Evolutionary conservation across 2,329 filamentous ascomycete species (phyloP).

Genomic region (Sporothrix variecibatus): DNA sequence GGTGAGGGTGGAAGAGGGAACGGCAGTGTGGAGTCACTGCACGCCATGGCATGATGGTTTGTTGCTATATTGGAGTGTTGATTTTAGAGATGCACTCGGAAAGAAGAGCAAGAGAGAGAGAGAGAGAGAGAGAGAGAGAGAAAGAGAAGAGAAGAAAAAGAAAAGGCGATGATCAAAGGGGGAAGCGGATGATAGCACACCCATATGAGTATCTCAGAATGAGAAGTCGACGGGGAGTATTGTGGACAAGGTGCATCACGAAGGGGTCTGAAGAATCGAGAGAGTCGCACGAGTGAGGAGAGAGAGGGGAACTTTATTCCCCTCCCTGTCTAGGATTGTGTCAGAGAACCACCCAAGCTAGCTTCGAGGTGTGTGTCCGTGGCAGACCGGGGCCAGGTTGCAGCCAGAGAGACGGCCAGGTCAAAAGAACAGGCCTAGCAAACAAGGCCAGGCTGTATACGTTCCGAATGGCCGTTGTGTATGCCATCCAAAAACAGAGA

Average conservation of each 20-base stretch:
- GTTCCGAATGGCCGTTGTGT: background rate
- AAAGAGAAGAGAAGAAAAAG: background rate
- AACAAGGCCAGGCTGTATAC: background rate
- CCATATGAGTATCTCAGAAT: constrained; percentile 2
- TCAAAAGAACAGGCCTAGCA: background rate
- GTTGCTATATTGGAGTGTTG: background rate
- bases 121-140: background rate
- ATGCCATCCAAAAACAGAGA: constrained; percentile 12
- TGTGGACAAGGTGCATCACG: background rate
- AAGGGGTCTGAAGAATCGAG: background rate
- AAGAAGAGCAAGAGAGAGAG: background rate
- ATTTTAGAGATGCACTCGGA: background rate
- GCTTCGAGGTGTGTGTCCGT: constrained; percentile 9
- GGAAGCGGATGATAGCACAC: background rate
- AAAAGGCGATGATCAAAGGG: background rate
- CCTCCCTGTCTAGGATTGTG: constrained; percentile 14
- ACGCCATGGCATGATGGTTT: constrained; percentile 6
- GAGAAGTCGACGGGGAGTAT: background rate
- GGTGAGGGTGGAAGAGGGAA: constrained; percentile 13
- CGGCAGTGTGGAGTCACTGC: background rate
- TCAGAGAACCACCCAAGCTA: constrained; percentile 8
- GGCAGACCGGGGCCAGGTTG: background rate
- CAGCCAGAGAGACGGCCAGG: background rate
- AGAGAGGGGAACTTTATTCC: background rate
- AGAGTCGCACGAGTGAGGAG: background rate